Evolutionary conservation across 2,329 filamentous ascomycete species (phyloP).

Genomic region (Blastomyces gilchristii): DNA sequence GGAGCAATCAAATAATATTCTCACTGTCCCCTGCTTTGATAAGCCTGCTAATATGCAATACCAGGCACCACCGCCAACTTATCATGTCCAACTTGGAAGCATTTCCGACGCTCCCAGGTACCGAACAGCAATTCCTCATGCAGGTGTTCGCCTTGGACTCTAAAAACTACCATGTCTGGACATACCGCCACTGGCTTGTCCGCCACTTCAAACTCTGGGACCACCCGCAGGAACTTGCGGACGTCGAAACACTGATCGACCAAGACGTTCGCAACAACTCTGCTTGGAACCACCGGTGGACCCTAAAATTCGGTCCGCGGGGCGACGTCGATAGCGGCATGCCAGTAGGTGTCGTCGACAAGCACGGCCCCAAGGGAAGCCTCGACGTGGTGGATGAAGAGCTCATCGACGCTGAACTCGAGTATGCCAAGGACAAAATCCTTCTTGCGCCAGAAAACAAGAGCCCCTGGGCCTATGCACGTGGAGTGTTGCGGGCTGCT

Average conservation of each 20-base stretch:
- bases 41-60: conserved; percentile 36
- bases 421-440: conserved; percentile 64
- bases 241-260: conserved; percentile 61
- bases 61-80: conserved; percentile 50
- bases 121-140: conserved; percentile 65
- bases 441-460: conserved; percentile 80
- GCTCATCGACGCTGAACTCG: conserved; percentile 63
- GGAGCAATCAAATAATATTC: neutral
- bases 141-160: conserved; percentile 74
- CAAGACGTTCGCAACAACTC: conserved; percentile 90
- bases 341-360: conserved; percentile 17
- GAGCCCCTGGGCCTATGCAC: conserved; percentile 85
- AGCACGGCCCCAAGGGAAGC: conserved; percentile 22
- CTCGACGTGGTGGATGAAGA: conserved; percentile 45
- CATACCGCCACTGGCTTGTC: conserved; percentile 74
- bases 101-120: conserved; percentile 48
- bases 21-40: conserved; percentile 35
- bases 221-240: conserved; percentile 52
- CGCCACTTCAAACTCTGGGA: conserved; percentile 51
- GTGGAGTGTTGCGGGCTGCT: conserved; percentile 61
- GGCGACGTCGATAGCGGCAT: conserved; percentile 31
- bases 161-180: conserved; percentile 99
- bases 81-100: conserved; percentile 40
- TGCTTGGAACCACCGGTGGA: conserved; percentile 95
- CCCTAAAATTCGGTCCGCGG: conserved; percentile 66